phyloP scores from a whole-genome alignment of 106 monocot genomes.

The Phalaenopsis aphrodite region DNA sequence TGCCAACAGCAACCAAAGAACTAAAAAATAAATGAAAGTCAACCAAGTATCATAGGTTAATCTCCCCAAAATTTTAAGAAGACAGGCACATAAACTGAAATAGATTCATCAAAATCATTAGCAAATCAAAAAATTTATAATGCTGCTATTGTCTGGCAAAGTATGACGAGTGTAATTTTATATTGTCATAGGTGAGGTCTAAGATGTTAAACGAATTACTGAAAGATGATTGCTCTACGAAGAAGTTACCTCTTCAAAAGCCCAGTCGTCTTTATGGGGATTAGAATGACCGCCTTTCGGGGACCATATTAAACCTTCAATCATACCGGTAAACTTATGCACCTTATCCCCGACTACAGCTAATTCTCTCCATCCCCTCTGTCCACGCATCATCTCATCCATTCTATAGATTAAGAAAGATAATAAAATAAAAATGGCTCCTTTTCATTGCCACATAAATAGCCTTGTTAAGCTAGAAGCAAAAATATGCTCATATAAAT shows the following conservation, averaged over 20 bases:
- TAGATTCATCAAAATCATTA: background rate
- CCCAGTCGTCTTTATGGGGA: slow-evolving; percentile 60
- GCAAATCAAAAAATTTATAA: background rate
- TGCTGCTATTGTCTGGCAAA: background rate
- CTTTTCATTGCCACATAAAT: background rate
- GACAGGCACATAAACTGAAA: background rate
- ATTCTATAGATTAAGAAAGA: slow-evolving; percentile 36
- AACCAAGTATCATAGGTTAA: too few relatives aligned
- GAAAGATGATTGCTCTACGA: background rate
- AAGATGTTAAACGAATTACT: background rate
- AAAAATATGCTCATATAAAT: background rate
- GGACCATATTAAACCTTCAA: slow-evolving; percentile 92
- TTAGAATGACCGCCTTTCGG: slow-evolving; percentile 52
- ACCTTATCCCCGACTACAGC: slow-evolving; percentile 72
- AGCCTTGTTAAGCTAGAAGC: background rate
- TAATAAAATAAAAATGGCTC: too few relatives aligned
- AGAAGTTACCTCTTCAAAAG: slow-evolving; percentile 66
- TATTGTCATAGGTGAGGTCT: background rate
- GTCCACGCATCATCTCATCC: slow-evolving; percentile 96
- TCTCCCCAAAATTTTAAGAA: background rate
- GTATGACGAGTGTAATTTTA: background rate
- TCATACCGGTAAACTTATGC: slow-evolving; percentile 78
- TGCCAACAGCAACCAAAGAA: too few relatives aligned
- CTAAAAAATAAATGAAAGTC: too few relatives aligned
- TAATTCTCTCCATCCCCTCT: slow-evolving; percentile 92